Conservation (phyloP, 805 yeast genomes). For the Candida nanaspora region DNA sequence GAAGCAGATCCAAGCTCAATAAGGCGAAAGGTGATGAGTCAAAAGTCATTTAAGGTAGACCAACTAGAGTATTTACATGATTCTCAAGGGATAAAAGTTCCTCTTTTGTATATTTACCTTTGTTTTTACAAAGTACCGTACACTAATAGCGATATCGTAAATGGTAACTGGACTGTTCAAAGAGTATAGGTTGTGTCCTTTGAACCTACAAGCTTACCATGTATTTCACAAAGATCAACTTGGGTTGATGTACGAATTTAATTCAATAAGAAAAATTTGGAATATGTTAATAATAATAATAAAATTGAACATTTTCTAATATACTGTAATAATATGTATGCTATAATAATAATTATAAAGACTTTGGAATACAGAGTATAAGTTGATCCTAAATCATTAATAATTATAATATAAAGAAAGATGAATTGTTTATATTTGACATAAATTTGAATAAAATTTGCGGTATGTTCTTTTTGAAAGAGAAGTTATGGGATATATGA, state of each 20-base stretch:
- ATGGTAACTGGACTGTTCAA: background rate
- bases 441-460: background rate
- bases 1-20: too few species aligned
- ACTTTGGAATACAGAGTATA: background rate
- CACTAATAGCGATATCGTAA: background rate
- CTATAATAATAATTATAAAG: background rate
- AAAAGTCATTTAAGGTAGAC: background rate
- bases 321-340: background rate
- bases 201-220: too few species aligned
- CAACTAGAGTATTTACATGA: background rate
- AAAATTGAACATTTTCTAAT: background rate
- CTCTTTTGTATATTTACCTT: conserved; percentile 1
- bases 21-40: background rate
- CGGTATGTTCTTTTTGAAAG: background rate
- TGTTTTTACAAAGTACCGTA: background rate
- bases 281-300: background rate
- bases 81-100: background rate
- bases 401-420: background rate
- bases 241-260: background rate
- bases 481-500: too few species aligned
- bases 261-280: too few species aligned
- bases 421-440: background rate
- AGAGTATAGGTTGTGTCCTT: too few species aligned
- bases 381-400: background rate
- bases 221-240: background rate